Evolutionary conservation across 176 grass and related monocot genomes (phyloP).

Genomic region (Musa beccarii): DNA sequence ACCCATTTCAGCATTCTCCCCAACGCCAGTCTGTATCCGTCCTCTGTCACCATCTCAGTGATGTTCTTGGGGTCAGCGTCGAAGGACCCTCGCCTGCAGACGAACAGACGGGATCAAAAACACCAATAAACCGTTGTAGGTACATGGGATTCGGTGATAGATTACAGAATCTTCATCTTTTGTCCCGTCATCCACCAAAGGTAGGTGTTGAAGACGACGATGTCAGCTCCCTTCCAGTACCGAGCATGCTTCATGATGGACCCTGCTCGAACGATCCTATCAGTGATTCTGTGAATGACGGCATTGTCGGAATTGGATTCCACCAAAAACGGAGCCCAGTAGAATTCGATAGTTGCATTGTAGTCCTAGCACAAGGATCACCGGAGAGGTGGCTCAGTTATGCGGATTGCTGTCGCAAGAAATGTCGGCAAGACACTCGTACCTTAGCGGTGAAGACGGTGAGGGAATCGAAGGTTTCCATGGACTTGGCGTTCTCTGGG

Average conservation of each 20-base stretch:
- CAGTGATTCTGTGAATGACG: constrained; percentile 23
- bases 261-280: constrained; percentile 38
- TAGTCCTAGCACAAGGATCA: constrained; percentile 19
- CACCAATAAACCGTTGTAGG: neutral
- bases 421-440: neutral
- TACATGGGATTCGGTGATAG: neutral
- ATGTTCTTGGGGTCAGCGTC: constrained; percentile 34
- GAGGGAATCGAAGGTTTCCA: constrained; percentile 43
- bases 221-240: constrained; percentile 52
- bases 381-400: too few species aligned
- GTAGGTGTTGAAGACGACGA: constrained; percentile 67
- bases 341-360: constrained; percentile 65
- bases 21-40: constrained; percentile 42
- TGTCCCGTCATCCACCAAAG: constrained; percentile 45
- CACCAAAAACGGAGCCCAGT: constrained; percentile 51
- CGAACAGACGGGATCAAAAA: neutral
- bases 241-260: constrained; percentile 38
- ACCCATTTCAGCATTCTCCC: constrained; percentile 43
- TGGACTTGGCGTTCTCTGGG: constrained; percentile 38
- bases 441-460: constrained; percentile 14
- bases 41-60: constrained; percentile 35
- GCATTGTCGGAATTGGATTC: constrained; percentile 23
- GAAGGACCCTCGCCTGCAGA: constrained; percentile 39
- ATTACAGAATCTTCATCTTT: constrained; percentile 52
- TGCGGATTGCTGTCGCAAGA: neutral